Evolutionary conservation across 257 asterid genomes (phyloP), one percentile per base, ranked within the genome.

Genomic region (Nemophila menziesii): DNA sequence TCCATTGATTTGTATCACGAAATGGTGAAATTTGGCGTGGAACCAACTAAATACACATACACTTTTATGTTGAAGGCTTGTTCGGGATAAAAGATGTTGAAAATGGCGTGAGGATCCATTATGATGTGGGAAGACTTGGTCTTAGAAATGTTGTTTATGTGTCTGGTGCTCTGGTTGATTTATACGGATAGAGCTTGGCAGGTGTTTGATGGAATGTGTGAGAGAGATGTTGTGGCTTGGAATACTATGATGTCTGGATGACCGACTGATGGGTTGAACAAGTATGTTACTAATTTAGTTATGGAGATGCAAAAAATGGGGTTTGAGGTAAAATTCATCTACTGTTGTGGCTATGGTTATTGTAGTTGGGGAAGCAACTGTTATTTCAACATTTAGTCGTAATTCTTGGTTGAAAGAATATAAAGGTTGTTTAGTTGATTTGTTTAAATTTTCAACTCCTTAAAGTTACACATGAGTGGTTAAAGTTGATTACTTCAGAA

Each of bases 41-140:
- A 34, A 17, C 93, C 89, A 5, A 77, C 86, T 0, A 79, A 87
- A 36, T 86, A 72, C 59, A 82, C 96, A 4, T 86, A 69, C 78
- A 82, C 97, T 43, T 75, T 74, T 55, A 95, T 77, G 63, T 71
- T 83, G 34, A 87, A 79, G 65, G 97, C 97, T 61, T 87, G 95
- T 59, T 69, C 93, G 51, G 78, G 80, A 44, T 82, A 68, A 76
- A 64, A 46, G 86, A 79, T 55, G 44, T 66, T 10, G 82, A 64
- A 49, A 59, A 58, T 24, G 93, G 92, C 7, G 43, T 42, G 2
- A 58, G 33, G 72, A 62, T 86, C 63, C 95, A 79, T 52, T 81
- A 51, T 50, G 67, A 75, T 22, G 73, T 51, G 44, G 68, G 58
- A 65, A 62, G 53, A 29, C 27, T 4, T 9, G 59, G 68, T 48